Conservation (phyloP, 345 rosid genomes). For the Eucalyptus microcorys region DNA sequence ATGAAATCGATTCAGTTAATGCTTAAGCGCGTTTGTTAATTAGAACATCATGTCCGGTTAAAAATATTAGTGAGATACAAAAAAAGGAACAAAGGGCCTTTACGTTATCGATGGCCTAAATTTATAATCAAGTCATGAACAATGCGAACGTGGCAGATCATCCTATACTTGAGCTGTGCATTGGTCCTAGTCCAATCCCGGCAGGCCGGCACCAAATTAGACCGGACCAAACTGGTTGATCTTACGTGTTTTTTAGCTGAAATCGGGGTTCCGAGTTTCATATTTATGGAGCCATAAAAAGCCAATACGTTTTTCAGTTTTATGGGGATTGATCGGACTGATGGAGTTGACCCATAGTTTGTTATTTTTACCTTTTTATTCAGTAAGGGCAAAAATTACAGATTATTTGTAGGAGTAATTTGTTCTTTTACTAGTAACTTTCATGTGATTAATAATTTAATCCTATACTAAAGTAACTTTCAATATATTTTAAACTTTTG, state of each 20-base stretch:
- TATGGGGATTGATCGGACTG: neutral
- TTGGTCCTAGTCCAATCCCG: neutral
- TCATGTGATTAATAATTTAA: no score
- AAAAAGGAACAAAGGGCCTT: neutral
- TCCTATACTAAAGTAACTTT: neutral
- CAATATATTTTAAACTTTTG: neutral
- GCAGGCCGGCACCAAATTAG: neutral
- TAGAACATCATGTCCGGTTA: neutral
- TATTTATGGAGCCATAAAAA: neutral
- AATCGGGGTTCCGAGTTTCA: neutral
- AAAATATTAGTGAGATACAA: no score
- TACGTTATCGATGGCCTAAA: neutral
- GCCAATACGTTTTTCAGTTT: no score
- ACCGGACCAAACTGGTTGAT: neutral
- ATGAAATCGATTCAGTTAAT: neutral
- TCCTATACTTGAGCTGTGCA: neutral
- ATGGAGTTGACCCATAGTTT: neutral
- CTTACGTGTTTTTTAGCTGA: neutral
- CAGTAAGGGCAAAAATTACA: neutral
- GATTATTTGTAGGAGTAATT: neutral
- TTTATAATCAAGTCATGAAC: neutral
- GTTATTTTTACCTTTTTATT: neutral
- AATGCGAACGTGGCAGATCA: neutral
- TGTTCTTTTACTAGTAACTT: neutral
- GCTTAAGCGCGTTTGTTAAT: neutral